Conservation (phyloP, 169 alveolate genomes). For the Cardiosporidium cionae region DNA sequence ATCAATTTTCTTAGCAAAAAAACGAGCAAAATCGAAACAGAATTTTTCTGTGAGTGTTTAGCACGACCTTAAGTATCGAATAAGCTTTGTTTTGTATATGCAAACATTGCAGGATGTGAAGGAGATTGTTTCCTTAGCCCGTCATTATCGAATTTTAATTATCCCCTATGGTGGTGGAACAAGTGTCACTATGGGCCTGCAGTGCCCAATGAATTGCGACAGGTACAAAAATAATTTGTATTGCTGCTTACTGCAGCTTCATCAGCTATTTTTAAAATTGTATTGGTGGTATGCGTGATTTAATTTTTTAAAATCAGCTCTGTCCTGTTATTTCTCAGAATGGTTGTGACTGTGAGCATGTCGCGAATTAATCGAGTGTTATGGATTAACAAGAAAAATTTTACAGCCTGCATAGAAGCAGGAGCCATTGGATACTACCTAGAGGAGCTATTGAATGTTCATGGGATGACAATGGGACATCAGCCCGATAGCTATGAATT, state of each 20-base stretch:
- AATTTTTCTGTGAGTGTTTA: conserved; percentile 41
- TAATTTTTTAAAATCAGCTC: no score
- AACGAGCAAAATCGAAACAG: conserved; percentile 38
- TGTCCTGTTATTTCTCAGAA: no score
- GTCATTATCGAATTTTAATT: conserved; percentile 46
- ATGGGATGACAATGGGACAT: conserved; percentile 69
- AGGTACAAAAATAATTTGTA: no score
- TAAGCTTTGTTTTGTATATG: conserved; percentile 49
- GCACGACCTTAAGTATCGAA: background rate
- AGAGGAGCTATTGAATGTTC: conserved; percentile 59
- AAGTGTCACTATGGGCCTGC: conserved; percentile 60
- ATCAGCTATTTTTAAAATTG: no score
- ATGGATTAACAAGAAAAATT: conserved; percentile 58
- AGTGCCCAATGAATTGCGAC: conserved; percentile 28
- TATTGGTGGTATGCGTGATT: no score
- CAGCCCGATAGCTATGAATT: conserved; percentile 77
- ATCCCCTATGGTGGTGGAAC: conserved; percentile 78
- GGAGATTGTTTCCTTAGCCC: conserved; percentile 48
- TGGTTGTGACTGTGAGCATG: conserved; percentile 63
- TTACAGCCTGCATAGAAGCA: conserved; percentile 68
- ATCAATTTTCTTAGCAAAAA: conserved; percentile 10
- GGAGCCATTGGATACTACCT: conserved; percentile 69
- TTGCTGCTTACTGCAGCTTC: no score
- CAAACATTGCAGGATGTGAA: conserved; percentile 50
- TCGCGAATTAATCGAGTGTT: conserved; percentile 55